phyloP scores from a whole-genome alignment of 345 rosid species.

The Boechera stricta region DNA sequence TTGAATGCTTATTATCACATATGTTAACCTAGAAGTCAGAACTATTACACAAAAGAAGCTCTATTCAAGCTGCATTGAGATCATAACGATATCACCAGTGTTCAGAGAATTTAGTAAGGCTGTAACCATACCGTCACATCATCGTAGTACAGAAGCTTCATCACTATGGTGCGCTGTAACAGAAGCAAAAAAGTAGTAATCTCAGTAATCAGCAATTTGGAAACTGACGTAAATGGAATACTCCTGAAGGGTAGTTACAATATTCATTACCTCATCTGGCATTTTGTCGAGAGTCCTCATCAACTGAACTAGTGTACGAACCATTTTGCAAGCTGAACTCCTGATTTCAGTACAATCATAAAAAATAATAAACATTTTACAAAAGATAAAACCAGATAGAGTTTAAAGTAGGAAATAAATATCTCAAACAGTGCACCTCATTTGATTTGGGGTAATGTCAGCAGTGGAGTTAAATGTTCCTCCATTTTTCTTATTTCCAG shows the following conservation, averaged over 20 bases:
- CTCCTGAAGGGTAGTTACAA: slow-evolving; percentile 1
- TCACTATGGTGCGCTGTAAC: slow-evolving; percentile 87
- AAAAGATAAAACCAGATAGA: background rate
- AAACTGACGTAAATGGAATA: slow-evolving; percentile 1
- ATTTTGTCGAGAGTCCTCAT: slow-evolving; percentile 97
- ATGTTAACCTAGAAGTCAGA: background rate
- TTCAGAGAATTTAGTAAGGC: slow-evolving; percentile 8
- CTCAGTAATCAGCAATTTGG: slow-evolving; percentile 30
- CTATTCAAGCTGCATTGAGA: slow-evolving; percentile 7
- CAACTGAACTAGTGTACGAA: slow-evolving; percentile 87
- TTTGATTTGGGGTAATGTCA: slow-evolving; percentile 87
- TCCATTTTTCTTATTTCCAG: slow-evolving; percentile 76
- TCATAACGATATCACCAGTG: slow-evolving; percentile 3
- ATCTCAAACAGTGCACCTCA: slow-evolving; percentile 62
- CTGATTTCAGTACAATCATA: slow-evolving; percentile 48
- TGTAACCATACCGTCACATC: slow-evolving; percentile 84
- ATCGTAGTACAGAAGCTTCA: slow-evolving; percentile 95
- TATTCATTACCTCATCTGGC: slow-evolving; percentile 81
- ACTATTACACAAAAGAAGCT: background rate
- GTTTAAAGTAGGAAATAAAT: background rate
- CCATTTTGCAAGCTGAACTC: slow-evolving; percentile 97
- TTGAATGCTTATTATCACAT: slow-evolving; percentile 1
- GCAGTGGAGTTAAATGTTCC: slow-evolving; percentile 71
- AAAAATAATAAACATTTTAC: background rate
- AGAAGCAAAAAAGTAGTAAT: slow-evolving; percentile 27